Conservation (phyloP, 768 basidiomycete species). For the Mycena leptocephala region DNA sequence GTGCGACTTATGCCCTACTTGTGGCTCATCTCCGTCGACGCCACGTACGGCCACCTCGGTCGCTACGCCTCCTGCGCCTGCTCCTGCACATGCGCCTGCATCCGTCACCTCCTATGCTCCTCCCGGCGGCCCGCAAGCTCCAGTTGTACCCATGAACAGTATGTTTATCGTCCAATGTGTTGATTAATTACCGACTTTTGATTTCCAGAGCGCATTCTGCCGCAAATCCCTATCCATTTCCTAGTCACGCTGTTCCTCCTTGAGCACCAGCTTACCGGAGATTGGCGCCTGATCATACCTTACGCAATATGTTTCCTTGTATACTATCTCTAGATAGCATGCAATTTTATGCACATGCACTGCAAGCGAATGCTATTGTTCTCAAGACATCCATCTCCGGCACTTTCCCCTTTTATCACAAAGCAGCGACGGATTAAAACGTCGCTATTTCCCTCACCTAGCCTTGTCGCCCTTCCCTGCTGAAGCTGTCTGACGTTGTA, state of each 20-base stretch:
- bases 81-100: slow-evolving; percentile 3
- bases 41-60: neutral
- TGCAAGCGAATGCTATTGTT: slow-evolving; percentile 11
- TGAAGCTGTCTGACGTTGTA: slow-evolving; percentile 1
- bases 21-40: slow-evolving; percentile 7
- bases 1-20: slow-evolving; percentile 24
- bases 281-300: slow-evolving; percentile 18
- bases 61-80: neutral
- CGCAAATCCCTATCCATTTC: slow-evolving; percentile 3
- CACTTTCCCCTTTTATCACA: slow-evolving; percentile 24
- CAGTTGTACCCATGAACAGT: neutral
- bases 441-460: neutral
- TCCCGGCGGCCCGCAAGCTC: slow-evolving; percentile 9
- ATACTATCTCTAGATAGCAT: slow-evolving; percentile 19
- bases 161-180: neutral
- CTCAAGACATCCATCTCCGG: slow-evolving; percentile 5
- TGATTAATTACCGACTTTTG: slow-evolving; percentile 6
- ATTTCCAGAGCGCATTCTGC: slow-evolving; percentile 12
- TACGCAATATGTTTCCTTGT: slow-evolving; percentile 12
- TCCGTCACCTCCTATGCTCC: slow-evolving; percentile 7
- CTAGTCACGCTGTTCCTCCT: slow-evolving; percentile 16
- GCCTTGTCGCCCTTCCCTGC: neutral
- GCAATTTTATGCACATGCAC: slow-evolving; percentile 3
- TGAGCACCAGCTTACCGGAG: slow-evolving; percentile 1
- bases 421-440: slow-evolving; percentile 1